A percentile compares a stretch with the other conserved stretches of the same genome.
Conservation (phyloP, 352 stramenopile species). For the Aphanomyces cochlioides region DNA sequence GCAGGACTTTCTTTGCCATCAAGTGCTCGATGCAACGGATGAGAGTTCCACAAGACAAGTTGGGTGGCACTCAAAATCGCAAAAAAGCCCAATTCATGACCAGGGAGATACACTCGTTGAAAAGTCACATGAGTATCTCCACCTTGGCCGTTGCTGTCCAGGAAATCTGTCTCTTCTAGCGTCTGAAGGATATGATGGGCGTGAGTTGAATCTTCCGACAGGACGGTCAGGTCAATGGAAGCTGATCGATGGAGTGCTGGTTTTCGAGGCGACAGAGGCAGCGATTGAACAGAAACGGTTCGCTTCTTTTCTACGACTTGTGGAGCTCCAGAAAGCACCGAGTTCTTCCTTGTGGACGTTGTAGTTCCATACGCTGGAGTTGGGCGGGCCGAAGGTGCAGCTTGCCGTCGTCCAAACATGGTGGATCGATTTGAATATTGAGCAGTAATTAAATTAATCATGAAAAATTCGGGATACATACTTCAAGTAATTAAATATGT, state of each 20-base stretch:
- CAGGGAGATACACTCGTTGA: slow-evolving; percentile 7
- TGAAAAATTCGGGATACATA: not conserved
- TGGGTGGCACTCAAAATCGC: slow-evolving; percentile 13
- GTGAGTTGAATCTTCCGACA: slow-evolving; percentile 16
- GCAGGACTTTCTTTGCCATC: slow-evolving; percentile 10
- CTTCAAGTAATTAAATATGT: not conserved
- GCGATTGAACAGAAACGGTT: slow-evolving; percentile 10
- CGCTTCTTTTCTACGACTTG: slow-evolving; percentile 12
- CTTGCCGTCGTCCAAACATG: slow-evolving; percentile 30
- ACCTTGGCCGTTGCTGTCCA: not conserved
- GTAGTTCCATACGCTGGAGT: not conserved
- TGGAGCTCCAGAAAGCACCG: not conserved
- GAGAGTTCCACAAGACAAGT: slow-evolving; percentile 26
- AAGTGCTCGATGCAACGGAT: slow-evolving; percentile 22
- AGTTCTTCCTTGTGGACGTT: slow-evolving; percentile 26
- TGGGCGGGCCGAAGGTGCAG: not conserved
- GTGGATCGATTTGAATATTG: slow-evolving; percentile 7
- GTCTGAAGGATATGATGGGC: slow-evolving; percentile 23
- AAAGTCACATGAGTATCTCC: slow-evolving; percentile 13
- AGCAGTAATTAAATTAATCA: slow-evolving; percentile 1
- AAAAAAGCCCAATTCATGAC: slow-evolving; percentile 22
- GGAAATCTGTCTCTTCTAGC: slow-evolving; percentile 5
- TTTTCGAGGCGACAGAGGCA: slow-evolving; percentile 18
- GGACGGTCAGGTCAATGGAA: slow-evolving; percentile 22
- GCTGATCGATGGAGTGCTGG: slow-evolving; percentile 5